A percentile compares a stretch with the other conserved stretches of the same genome.
phyloP scores from a whole-genome alignment of 1,284 basidiomycete species.

The Chiua sp. region DNA sequence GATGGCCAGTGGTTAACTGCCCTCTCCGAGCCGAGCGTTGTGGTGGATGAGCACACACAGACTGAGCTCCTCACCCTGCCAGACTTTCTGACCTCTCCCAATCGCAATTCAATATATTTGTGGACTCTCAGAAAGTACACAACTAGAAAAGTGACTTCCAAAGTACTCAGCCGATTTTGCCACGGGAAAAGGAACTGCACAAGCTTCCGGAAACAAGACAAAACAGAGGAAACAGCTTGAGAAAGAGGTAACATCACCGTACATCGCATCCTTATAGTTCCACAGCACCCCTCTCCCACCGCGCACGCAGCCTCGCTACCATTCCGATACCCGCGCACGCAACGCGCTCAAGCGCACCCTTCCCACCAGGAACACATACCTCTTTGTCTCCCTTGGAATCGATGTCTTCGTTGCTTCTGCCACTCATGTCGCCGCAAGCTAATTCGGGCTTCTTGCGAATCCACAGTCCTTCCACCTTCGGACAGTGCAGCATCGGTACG shows the following conservation, averaged over 20 bases:
- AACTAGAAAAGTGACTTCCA: background rate
- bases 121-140: no score
- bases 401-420: background rate
- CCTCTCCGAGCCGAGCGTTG: no score
- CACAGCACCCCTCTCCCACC: constrained; percentile 20
- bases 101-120: background rate
- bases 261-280: background rate
- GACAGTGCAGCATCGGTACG: constrained; percentile 5
- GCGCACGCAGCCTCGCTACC: constrained; percentile 26
- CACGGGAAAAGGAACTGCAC: background rate
- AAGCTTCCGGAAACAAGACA: background rate
- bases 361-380: background rate
- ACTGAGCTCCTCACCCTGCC: no score
- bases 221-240: no score
- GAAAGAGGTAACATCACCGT: no score
- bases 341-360: constrained; percentile 1
- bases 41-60: no score
- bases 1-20: no score
- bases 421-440: background rate
- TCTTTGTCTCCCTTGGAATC: background rate
- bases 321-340: constrained; percentile 15
- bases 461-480: constrained; percentile 6
- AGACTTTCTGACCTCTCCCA: background rate
- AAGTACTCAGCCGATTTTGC: background rate
- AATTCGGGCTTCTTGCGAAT: background rate